phyloP scores from a whole-genome alignment of 495 filamentous ascomycete genomes.

The Saxophila tyrrhenica region DNA sequence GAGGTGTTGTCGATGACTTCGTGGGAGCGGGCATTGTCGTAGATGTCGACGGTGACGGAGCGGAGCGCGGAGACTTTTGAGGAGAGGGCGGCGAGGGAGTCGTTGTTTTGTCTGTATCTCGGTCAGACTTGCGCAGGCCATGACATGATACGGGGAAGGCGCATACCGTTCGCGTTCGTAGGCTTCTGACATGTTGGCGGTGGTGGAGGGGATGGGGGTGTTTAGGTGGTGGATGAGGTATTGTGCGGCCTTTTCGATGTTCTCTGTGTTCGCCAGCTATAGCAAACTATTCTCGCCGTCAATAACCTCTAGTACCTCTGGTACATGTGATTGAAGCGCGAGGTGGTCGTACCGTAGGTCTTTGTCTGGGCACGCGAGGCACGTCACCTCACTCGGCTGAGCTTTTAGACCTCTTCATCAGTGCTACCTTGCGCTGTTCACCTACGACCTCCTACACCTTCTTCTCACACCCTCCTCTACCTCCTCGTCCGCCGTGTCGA shows the following conservation, averaged over 20 bases:
- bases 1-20: constrained; percentile 70
- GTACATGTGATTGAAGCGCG: no score
- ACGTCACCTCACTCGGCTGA: no score
- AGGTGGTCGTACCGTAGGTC: no score
- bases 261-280: no score
- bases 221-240: neutral
- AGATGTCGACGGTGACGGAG: constrained; percentile 96
- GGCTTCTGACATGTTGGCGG: constrained; percentile 67
- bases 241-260: neutral
- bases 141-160: constrained; percentile 2
- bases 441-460: no score
- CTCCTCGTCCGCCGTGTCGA: neutral
- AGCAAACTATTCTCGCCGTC: no score
- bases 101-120: constrained; percentile 70
- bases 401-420: no score
- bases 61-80: constrained; percentile 84
- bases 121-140: neutral
- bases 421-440: no score
- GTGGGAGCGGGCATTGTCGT: constrained; percentile 83
- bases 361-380: no score
- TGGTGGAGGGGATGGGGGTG: neutral
- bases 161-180: constrained; percentile 79
- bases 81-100: constrained; percentile 81
- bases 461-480: neutral
- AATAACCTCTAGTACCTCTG: no score